Conservation (phyloP, 352 stramenopile species). For the Elongisporangium undulatum region DNA sequence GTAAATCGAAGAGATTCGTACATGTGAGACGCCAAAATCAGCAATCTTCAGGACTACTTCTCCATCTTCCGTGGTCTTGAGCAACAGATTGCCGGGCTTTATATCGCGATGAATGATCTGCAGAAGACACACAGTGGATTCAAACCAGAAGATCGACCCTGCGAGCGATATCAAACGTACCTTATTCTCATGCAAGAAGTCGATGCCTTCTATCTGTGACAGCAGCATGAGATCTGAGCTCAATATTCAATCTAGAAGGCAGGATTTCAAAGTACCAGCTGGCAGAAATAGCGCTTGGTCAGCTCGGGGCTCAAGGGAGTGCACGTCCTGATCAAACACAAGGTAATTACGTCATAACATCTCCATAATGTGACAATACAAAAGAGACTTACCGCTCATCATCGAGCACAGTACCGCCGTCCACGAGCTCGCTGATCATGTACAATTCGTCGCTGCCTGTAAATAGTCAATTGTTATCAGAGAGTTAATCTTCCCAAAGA, state of each 20-base stretch:
- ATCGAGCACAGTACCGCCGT: slow-evolving; percentile 63
- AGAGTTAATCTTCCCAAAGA: not conserved
- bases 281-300: slow-evolving; percentile 73
- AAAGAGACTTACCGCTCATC: slow-evolving; percentile 42
- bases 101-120: slow-evolving; percentile 79
- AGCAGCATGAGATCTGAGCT: not conserved
- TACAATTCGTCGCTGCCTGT: slow-evolving; percentile 74
- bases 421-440: slow-evolving; percentile 81
- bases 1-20: slow-evolving; percentile 7
- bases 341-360: not conserved
- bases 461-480: not conserved
- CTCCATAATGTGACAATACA: not conserved
- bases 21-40: slow-evolving; percentile 80
- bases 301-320: slow-evolving; percentile 50
- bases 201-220: slow-evolving; percentile 70
- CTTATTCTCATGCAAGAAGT: slow-evolving; percentile 83
- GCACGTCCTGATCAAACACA: slow-evolving; percentile 34
- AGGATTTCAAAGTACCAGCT: slow-evolving; percentile 36
- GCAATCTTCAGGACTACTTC: slow-evolving; percentile 75
- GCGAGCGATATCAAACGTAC: slow-evolving; percentile 9
- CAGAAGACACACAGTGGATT: not conserved
- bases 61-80: slow-evolving; percentile 49
- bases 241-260: not conserved
- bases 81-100: slow-evolving; percentile 73
- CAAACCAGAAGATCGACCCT: no score